Base-by-base conservation (phyloP, 495 filamentous ascomycete genomes). In the Neurospora tetraspora region DNA sequence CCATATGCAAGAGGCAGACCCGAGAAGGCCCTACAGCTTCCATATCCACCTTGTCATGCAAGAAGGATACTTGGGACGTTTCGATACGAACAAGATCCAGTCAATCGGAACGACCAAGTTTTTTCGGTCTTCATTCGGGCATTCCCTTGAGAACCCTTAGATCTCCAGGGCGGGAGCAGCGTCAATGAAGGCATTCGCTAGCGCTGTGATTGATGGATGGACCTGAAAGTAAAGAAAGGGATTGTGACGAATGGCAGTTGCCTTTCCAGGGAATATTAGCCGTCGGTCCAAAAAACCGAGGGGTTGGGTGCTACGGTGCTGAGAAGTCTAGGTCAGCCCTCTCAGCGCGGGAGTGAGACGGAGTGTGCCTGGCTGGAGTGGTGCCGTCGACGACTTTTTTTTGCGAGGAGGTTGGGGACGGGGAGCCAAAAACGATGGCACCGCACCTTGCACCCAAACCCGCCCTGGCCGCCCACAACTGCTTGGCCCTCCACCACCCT, bases 401-500 rank as follows among this genome's bases (percentile, higher is more conserved):
- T 74, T 43, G 47, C 27, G 77, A 74, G 79, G 79, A 76, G 79
- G 79, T 77, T 80, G 79, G 79, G 78, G 71, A 43, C 4, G 38
- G 18, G 39, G 4, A 18, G 31, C 20, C 36, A 74, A 73, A 74
- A 42, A 71, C 71, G 39, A 70, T 38, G 71, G 69, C 73, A 74
- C 71, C 73, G 75, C 75, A 73, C 73, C 72, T 71, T 74, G 73
- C 40, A 71, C 77, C 73, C 77, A 76, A 76, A 34, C 53, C 47
- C 47, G 20, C 47, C 23, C 47, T 59, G 47, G 47, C 23, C 23
- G 23, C 47, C 47, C 47, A 59, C 47, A 59, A 59, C 20, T 23
- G 45, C 47, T 27, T 59, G 47, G 45, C 45, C 11, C 45, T 53
- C 76, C 74, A 76, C 73, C 74, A 68, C 69, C 45, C 42, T 7